Base-by-base conservation (phyloP, 768 basidiomycete species). In the Mycena vitilis region DNA sequence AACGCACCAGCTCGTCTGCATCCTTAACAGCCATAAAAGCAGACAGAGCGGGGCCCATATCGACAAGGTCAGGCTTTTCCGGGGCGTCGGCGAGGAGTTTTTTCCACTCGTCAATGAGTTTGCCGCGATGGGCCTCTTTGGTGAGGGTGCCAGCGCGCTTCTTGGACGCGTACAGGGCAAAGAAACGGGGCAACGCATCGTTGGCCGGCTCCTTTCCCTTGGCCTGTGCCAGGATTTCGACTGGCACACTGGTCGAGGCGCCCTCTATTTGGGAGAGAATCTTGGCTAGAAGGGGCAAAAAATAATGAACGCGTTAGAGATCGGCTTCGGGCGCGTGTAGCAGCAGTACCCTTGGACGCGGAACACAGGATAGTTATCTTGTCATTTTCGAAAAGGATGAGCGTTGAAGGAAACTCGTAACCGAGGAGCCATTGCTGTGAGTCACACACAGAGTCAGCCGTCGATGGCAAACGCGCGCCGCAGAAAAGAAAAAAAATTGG, bases 381-480 rank as follows among this genome's bases (percentile, higher is more conserved):
- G 61, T 91, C 84, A 74, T 91, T 91, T 65, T 90, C 86, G 74
- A 99, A 93, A 22, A 98, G 82, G 65, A 96, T 86, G 36, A 98
- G 83, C 0, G 97, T 98, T 0, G 95, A 95, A 3, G 97, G 98
- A 76, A 99, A 99, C 79, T 99, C 97, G 79, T 96, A 99, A 16
- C 96, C 97, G 45, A 99, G 87, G 20, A 99, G 85, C 94, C 96
- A 98, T 76, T 96, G 96, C 97, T 98, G 71, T 56, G 62, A 70
- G 69, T 71, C 67, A 74, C 22, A 74, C 22, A 47, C 60, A 37
- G 49, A 75, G 71, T 70, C 57, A 73, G 68, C 56, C 54, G 51
- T 25, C 54, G 25, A 65, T 47, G 30, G 49, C 49, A 60, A 52
- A 52, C 45, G 65, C 68, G 66, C 70, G 64, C 59, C 64, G 5